These are phyloP conservation scores for Ophiostoma quercus DNA, from an alignment of 2,329 filamentous ascomycete genomes.

Conservation along the genomic window DNA sequence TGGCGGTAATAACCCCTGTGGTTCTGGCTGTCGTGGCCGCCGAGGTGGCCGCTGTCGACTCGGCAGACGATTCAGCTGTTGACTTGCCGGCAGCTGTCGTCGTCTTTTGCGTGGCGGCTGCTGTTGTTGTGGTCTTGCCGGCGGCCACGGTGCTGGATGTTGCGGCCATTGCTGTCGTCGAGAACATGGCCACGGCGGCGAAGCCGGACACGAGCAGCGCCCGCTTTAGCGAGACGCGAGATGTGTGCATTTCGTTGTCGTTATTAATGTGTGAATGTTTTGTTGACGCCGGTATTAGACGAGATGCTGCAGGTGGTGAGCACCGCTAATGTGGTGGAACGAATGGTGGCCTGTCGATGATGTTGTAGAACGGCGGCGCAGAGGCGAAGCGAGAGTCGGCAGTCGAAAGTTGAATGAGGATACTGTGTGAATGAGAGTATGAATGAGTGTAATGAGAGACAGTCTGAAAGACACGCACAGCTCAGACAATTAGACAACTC, in stretches of 20 bases:
- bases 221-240: constrained; percentile 34
- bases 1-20: constrained; percentile 17
- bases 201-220: constrained; percentile 33
- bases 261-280: neutral
- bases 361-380: constrained; percentile 5
- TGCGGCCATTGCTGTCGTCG: constrained; percentile 31
- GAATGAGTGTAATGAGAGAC: neutral
- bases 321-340: constrained; percentile 17
- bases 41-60: constrained; percentile 17
- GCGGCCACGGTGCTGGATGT: neutral
- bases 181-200: constrained; percentile 30
- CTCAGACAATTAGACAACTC: neutral
- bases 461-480: neutral
- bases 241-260: constrained; percentile 32
- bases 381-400: neutral
- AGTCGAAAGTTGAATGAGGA: neutral
- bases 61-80: constrained; percentile 20
- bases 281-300: neutral
- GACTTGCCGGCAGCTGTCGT: constrained; percentile 15
- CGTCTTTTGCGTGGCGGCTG: constrained; percentile 10
- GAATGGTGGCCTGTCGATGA: constrained; percentile 6
- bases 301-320: neutral
- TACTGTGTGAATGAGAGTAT: neutral
- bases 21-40: constrained; percentile 21
- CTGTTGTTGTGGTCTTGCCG: constrained; percentile 22